Base-by-base conservation (phyloP, 768 basidiomycete species). In the Neoboletus subvelutipes region DNA sequence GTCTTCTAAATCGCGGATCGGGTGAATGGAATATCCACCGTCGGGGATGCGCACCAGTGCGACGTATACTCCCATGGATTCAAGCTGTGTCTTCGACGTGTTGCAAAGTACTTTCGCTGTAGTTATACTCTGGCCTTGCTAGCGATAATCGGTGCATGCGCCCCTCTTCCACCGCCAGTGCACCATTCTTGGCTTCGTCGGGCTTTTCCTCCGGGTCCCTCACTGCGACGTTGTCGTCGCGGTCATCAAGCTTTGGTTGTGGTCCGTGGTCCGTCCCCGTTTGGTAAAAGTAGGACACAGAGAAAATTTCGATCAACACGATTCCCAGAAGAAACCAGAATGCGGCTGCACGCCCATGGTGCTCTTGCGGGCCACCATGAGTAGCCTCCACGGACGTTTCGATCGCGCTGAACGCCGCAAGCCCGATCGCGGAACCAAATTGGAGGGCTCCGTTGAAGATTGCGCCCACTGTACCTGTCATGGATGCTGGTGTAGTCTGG, bases 391-490 rank as follows among this genome's bases (percentile, higher is more conserved):
- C 70, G 45, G 77, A 77, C 4, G 75, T 73, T 69, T 80, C 70
- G 60, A 83, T 82, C n/a, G 80, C 78, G 34, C 68, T 76, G 26
- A 82, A 73, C 29, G 75, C 74, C 17, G 83, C 78, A 34, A 80
- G 69, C 20, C 80, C 81, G 29, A 80, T 70, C 5, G 83, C 83
- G 10, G 75, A 75, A 36, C 82, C 81, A 55, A 81, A 70, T 64
- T 84, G 80, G 2, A 83, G 75, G 15, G 80, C 78, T 24, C 76
- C 75, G 55, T 80, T 81, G 73, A 82, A 82, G 39, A 84, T 78
- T 18, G 83, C 83, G 22, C 80, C 80, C 22, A 82, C 76, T 7
- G 78, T 29, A 29, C 29, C 29, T 9, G 29, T 6, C 29, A 29
- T 29, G 29, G 29, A 29, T 29, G 29, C 4, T 9, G 29, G 29